Evolutionary conservation across 2,329 filamentous ascomycete species (phyloP).

Genomic region (Diplocarpon rosae): DNA sequence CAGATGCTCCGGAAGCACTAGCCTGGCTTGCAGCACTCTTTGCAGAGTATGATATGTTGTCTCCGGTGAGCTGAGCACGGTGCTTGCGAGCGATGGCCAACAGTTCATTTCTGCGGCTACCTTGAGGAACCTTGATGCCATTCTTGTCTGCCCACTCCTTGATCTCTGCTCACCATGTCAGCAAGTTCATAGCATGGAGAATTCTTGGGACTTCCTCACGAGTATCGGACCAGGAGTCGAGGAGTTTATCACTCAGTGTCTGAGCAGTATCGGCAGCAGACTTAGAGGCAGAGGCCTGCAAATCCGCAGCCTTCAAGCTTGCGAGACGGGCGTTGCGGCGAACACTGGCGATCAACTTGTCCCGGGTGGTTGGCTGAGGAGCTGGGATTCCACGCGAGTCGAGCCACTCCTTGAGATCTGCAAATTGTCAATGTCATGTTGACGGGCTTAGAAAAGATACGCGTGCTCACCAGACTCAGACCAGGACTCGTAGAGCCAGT

Average conservation of each 20-base stretch:
- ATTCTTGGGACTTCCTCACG: constrained; percentile 20
- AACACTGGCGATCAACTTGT: constrained; percentile 78
- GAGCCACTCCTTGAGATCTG: constrained; percentile 82
- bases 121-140: constrained; percentile 78
- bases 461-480: constrained; percentile 49
- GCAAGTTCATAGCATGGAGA: neutral
- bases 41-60: constrained; percentile 45
- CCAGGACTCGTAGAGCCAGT: constrained; percentile 91
- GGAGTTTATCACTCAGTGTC: constrained; percentile 69
- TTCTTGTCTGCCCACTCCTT: constrained; percentile 94
- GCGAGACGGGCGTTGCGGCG: constrained; percentile 83
- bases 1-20: constrained; percentile 48
- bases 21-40: constrained; percentile 63
- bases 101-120: constrained; percentile 77
- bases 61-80: constrained; percentile 58
- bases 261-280: constrained; percentile 60
- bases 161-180: constrained; percentile 40
- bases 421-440: constrained; percentile 8
- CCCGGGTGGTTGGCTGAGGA: constrained; percentile 73
- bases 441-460: neutral
- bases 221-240: constrained; percentile 83
- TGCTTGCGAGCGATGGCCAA: constrained; percentile 83
- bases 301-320: constrained; percentile 53
- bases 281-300: constrained; percentile 48
- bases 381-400: constrained; percentile 78